Evolutionary conservation across 2,329 filamentous ascomycete genomes (phyloP).

Genomic region (Penicillium hesseltinei): DNA sequence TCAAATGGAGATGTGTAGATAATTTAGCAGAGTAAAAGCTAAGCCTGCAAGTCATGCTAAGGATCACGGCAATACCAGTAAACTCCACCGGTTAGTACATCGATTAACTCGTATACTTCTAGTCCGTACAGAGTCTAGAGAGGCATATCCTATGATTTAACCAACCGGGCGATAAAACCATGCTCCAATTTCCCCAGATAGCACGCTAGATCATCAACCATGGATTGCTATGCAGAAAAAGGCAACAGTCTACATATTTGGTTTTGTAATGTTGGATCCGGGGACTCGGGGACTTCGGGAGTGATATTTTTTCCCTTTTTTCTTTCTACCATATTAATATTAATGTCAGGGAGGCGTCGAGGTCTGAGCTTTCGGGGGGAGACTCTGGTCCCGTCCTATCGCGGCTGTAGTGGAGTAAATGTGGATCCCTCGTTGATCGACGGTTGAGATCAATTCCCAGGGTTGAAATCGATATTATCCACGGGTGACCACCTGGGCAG

Average conservation of each 20-base stretch:
- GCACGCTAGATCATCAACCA: not conserved
- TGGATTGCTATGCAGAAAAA: slow-evolving; percentile 1
- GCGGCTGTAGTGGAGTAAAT: not conserved
- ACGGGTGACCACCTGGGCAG: not conserved
- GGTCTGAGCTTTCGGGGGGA: not conserved
- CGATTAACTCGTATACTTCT: not conserved
- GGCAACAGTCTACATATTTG: not conserved
- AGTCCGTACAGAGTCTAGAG: too few relatives aligned
- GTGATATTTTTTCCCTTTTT: not conserved
- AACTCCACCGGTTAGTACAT: not conserved
- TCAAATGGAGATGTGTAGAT: not conserved
- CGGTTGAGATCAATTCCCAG: not conserved
- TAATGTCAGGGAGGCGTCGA: not conserved
- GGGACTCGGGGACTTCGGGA: slow-evolving; percentile 2
- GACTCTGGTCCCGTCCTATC: not conserved
- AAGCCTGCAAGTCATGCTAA: slow-evolving; percentile 17
- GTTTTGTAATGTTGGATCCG: not conserved
- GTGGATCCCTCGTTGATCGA: not conserved
- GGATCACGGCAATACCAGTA: not conserved
- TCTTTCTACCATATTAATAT: not conserved
- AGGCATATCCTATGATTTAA: not conserved
- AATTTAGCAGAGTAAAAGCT: not conserved
- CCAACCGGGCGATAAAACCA: not conserved
- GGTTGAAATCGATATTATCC: not conserved
- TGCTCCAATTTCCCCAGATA: not conserved